Percentiles rank a stretch among this genome's conserved stretches.
These are phyloP conservation scores for Cryphonectria radicalis DNA, from an alignment of 2,329 filamentous ascomycete species.

Conservation along the genomic window DNA sequence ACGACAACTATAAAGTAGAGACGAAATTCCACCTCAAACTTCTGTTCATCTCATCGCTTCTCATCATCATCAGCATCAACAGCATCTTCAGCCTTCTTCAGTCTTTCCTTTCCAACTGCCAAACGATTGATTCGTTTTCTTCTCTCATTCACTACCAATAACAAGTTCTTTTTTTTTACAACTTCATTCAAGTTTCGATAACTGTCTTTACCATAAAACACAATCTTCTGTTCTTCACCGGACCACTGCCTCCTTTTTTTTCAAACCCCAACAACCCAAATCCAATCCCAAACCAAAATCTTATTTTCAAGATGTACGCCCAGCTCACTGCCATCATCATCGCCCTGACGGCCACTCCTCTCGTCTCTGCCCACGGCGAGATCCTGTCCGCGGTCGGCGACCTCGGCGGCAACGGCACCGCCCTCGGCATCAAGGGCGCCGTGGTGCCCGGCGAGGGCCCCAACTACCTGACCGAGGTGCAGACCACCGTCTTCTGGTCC, in stretches of 20 bases:
- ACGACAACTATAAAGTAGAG: conserved; percentile 13
- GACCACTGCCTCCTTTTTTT: not conserved
- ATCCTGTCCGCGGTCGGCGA: conserved; percentile 36
- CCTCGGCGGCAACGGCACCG: conserved; percentile 45
- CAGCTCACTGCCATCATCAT: conserved; percentile 24
- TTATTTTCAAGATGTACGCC: conserved; percentile 33
- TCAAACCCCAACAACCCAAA: not conserved
- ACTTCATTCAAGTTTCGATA: not conserved
- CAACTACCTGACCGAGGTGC: conserved; percentile 41
- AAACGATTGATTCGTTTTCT: conserved; percentile 24
- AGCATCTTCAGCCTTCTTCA: conserved; percentile 18
- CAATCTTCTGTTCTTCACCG: not conserved
- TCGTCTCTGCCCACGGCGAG: conserved; percentile 39
- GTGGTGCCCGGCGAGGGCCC: conserved; percentile 36
- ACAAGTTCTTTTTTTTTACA: not conserved
- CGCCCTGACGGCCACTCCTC: conserved; percentile 32
- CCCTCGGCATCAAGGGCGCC: conserved; percentile 43
- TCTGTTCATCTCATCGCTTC: conserved; percentile 8
- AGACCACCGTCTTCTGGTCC: conserved; percentile 33
- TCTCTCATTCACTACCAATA: conserved; percentile 15
- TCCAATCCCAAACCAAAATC: not conserved
- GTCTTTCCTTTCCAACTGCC: not conserved
- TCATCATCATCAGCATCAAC: conserved; percentile 17
- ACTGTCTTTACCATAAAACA: conserved; percentile 17
- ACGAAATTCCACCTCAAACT: not conserved